Evolutionary conservation across 2,329 filamentous ascomycete species (phyloP), one percentile per base, ranked within the genome.

Genomic region (Aspergillus sp.): DNA sequence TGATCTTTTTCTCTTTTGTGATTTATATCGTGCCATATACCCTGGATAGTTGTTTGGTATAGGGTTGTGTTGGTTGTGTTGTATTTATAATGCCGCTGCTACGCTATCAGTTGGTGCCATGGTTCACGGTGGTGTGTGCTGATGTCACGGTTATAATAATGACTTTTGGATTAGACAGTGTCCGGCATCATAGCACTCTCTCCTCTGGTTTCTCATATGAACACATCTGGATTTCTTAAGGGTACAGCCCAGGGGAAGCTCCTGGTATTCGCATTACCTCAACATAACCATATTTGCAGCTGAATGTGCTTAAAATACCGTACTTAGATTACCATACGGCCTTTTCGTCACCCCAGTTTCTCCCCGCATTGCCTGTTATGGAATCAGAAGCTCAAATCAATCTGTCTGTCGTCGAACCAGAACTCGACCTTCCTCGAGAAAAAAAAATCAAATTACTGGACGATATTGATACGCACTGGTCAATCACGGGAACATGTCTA

Each of bases 1-100:
- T 68, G 49, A 56, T 43, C 7, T 19, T 39, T 3, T 5, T 37
- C n/a, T 22, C n/a, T 5, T 44, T 30, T 12, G 25, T 30, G 25
- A 12, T 30, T 30, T 30, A 12, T 30, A 12, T 30, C 9, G 9
- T 30, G 9, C 25, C 25, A 30, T 30, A 30, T 30, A 30, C 10
- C 25, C 25, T 30, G 25, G 25, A 12, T 30, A 30, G 9, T 4
- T 12, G 25, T 30, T 30, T 30, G 25, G 9, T 30, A 30, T 30
- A 30, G 10, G 25, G 25, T 30, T 30, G 25, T 30, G 25, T 30
- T 27, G 25, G 7, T 27, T 30, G 10, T 30, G 25, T 30, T 30
- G 25, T 30, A 30, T 30, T 30, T 30, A 30, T 30, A 30, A 10
- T 30, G 25, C 25, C 5, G 9, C 25, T 30, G 25, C 25, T 30